Evolutionary conservation across 2,329 filamentous ascomycete species (phyloP).

Genomic region (Colletotrichum echinochloae): DNA sequence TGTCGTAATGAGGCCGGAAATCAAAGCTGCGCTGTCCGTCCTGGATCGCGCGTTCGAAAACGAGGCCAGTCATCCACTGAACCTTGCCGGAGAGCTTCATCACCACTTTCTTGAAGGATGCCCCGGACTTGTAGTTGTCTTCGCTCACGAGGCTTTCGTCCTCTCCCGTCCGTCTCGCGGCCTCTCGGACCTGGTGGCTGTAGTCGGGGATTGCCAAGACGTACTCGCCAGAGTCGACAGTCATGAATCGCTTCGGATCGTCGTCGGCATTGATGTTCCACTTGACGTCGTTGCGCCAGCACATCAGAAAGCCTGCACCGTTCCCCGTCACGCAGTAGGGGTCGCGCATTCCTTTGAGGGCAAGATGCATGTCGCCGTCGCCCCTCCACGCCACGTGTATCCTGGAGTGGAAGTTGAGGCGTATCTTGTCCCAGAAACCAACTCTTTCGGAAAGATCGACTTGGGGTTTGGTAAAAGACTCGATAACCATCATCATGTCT

Average conservation of each 20-base stretch:
- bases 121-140: conserved; percentile 76
- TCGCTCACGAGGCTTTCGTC: conserved; percentile 71
- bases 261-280: conserved; percentile 88
- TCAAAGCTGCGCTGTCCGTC: conserved; percentile 82
- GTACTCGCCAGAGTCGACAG: conserved; percentile 94
- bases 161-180: conserved; percentile 62
- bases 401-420: conserved; percentile 92
- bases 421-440: conserved; percentile 99
- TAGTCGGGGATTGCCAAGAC: conserved; percentile 95
- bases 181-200: conserved; percentile 84
- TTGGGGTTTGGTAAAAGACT: conserved; percentile 96
- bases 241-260: conserved; percentile 94
- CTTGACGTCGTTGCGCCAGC: conserved; percentile 93
- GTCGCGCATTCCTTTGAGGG: conserved; percentile 91
- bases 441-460: conserved; percentile 93
- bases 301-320: conserved; percentile 97
- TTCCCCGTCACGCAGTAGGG: conserved; percentile 93
- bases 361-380: conserved; percentile 93
- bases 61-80: conserved; percentile 88
- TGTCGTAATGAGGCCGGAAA: conserved; percentile 92
- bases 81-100: conserved; percentile 99
- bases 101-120: conserved; percentile 96
- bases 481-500: conserved; percentile 99
- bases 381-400: conserved; percentile 92
- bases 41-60: conserved; percentile 88